Base-by-base conservation (phyloP, 345 rosid genomes). In the Hibiscus mutabilis region DNA sequence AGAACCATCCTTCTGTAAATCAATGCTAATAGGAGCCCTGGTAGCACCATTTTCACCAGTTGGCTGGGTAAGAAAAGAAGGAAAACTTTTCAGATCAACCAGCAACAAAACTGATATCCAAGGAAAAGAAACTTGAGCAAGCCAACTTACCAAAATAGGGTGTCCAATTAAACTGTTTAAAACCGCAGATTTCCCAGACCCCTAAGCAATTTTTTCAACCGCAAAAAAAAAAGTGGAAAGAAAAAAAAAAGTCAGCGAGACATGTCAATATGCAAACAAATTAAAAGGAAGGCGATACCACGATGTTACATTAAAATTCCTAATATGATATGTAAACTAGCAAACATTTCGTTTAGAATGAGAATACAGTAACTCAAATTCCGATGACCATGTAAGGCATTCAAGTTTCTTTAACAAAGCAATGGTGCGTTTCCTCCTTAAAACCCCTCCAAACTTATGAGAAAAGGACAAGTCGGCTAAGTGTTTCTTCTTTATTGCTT, bases 11-110 rank as follows among this genome's bases (percentile, higher is more conserved):
- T 80, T 83, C 59, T 73, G 78, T 68, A 93, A 79, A 74, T 88
- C 97, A 76, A 93, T 86, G 79, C 87, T 77, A 77, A 93, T 91
- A 8, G 98, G 98, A 66, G 97, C 89, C 35, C 98, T 85, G 60
- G 98, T 93, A 67, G 98, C 98, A 65, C 98, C 98, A 75, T 91
- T 91, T 83, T 93, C 98, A 68, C 97, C 98, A 15, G 98, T 93
- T 16, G 98, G 98, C 98, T 93, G 69, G 73, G 64, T 44, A 80
- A 52, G 16, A 44, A 62, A 69, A 51, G 60, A n/a, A 73, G 27
- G 18, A 55, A 58, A 55, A 40, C 12, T 10, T 58, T 24, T 44
- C 55, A 63, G 21, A 13, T 44, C 55, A 66, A 66, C 35, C 19
- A 66, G 55, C 18, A 66, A 66, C 33, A 70, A 40, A 24, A 21